These are phyloP conservation scores for Acanthamoeba sp. DNA, from an alignment of 208 protist genomes.

Conservation along the genomic window DNA sequence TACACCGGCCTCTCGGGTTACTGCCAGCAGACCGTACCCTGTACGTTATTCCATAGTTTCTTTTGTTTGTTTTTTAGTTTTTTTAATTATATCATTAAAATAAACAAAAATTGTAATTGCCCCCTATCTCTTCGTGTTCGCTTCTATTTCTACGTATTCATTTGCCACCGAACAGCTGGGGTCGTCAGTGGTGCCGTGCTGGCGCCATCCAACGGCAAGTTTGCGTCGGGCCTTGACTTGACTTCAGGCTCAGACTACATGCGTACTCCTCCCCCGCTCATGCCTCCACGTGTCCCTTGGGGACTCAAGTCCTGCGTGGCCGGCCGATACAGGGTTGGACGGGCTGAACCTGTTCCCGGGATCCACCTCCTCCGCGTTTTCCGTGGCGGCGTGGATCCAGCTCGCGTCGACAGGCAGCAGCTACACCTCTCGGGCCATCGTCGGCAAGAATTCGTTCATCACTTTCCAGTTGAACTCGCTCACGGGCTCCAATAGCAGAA, in stretches of 20 bases:
- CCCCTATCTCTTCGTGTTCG: no score
- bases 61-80: background rate
- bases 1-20: background rate
- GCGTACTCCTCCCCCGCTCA: no score
- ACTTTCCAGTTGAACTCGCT: background rate
- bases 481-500: background rate
- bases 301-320: no score
- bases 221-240: no score
- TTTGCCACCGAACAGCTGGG: no score
- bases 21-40: background rate
- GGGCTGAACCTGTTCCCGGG: background rate
- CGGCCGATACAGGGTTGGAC: background rate
- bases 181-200: no score
- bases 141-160: no score
- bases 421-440: background rate
- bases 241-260: no score
- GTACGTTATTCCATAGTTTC: background rate
- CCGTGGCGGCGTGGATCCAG: conserved; percentile 13
- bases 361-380: background rate
- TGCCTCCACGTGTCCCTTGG: no score
- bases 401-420: background rate
- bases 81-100: no score
- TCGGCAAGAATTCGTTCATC: background rate
- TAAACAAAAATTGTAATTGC: no score
- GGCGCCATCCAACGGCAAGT: no score